Evolutionary conservation across 495 filamentous ascomycete species (phyloP), one percentile per base, ranked within the genome.

Genomic region (Aspergillus incahuasiensis): DNA sequence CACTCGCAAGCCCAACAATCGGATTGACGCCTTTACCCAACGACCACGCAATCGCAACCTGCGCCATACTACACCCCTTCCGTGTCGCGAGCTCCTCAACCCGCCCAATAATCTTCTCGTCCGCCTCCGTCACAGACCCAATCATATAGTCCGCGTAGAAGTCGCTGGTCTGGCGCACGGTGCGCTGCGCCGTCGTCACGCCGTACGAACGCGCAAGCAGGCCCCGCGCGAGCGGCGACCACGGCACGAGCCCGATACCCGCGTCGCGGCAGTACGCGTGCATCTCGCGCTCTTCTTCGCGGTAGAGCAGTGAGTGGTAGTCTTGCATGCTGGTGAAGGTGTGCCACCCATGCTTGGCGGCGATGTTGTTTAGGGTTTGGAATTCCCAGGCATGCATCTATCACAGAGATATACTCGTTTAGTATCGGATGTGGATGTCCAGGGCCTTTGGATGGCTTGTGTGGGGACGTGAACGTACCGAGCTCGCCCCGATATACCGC

Each of bases 241-340:
- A 88, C 16, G 86, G 85, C 42, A 88, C 79, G 8, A 89, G 54
- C 0, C 84, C 86, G 5, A 91, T 82, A 4, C 86, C 86, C 0
- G 84, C 86, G 24, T 77, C 77, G n/a, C 79, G 67, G 63, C 86
- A 89, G 69, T 82, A 86, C 0, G 76, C 73, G 61, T 79, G 85
- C 84, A 88, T 88, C 67, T 88, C 86, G 4, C 85, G 71, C 72
- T 90, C 86, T 61, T 90, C 86, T 66, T 89, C 86, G 5, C 86
- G 74, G 65, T 87, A 87, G 7, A 86, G 65, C 15, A 90, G 69
- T 68, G 86, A 88, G 63, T 88, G 86, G 22, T 28, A 28, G 25
- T 28, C 25, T 8, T 28, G 25, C 25, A 28, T 28, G 25, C 25
- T 28, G 25, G 8, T 28, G 25, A 28, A 28, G 79, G 79, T 77